Evolutionary conservation across 2,329 filamentous ascomycete species (phyloP), one percentile per base, ranked within the genome.

Genomic region (Albifimbria verrucaria): DNA sequence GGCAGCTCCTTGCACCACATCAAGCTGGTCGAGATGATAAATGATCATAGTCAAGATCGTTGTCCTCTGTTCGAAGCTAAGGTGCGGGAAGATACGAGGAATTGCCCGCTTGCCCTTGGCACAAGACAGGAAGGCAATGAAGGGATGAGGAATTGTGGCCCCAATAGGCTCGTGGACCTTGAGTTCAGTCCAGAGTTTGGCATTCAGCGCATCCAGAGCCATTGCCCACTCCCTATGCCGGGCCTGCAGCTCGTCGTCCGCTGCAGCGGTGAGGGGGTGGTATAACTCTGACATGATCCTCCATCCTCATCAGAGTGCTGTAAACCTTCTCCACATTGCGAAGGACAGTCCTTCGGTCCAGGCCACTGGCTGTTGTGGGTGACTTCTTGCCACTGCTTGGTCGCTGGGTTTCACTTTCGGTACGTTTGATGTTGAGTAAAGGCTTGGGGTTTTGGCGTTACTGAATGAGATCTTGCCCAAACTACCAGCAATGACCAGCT

Each of bases 391-490:
- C 73, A 55, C 74, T 79, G 48, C 71, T 69, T 21, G 82, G 75
- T 24, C 81, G 78, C 50, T 82, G 77, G 24, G 73, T 67, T 52
- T 87, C 82, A 44, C 85, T 82, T 49, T 97, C 92, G 20, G 84
- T 79, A 26, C 92, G 89, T 78, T 96, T 97, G 75, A 99, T 92
- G 69, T 95, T 99, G 48, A 99, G 85, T 53, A 97, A 78, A 17
- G 93, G 92, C 71, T 96, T 94, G 94, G 94, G 0, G 94, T 96
- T 77, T 97, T 99, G 47, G 94, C 91, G 65, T 99, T 99, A 78
- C 93, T 97, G 75, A 97, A 99, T 0, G 93, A 96, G 53, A 99
- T 99, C 77, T 97, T 99, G 59, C 94, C 94, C 48, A 99, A 75
- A 65, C 92, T 97, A 23, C 94, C 94, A 67, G 97, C 93, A 54